Evolutionary conservation across 225 moss, liverwort and hornwort genomes (phyloP), one percentile per base, ranked within the genome.

Genomic region (Sphagnum contortum): DNA sequence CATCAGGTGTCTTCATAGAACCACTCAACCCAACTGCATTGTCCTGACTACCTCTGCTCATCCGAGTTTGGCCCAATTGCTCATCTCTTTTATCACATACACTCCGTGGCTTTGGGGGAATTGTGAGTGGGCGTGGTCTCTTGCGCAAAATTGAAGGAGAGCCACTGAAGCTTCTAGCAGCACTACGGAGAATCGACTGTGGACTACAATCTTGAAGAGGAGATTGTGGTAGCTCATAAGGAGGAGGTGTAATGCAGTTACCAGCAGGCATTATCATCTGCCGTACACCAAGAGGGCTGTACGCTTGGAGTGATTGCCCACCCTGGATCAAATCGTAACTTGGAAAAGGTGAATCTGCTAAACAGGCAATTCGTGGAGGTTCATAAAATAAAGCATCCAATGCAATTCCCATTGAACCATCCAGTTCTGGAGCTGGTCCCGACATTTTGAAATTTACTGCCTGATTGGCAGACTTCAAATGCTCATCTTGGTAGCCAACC

Each of bases 71-170:
- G 55, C 79, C 80, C 70, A 87, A 83, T 55, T 62, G 79, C 0
- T 67, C 71, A 29, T 92, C 92, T 0, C 81, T 64, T 75, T 80
- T 44, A 77, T 87, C 47, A 75, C 79, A 4, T 66, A 75, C 44
- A 68, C 63, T 53, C 68, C 76, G 48, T 8, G 48, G 44, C 74
- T 73, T 6, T 70, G 65, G 71, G 1, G 82, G 74, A 5, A 81
- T 70, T 0, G 76, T 44, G 55, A 87, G 66, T 68, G 84, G 92
- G 50, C 96, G 92, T 3, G 88, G 96, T 62, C 96, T 74, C 9
- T 98, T 98, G 9, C 96, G 80, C 46, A 98, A 58, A 61, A 98
- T 92, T n/a, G 96, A 98, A 54, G 96, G 96, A 12, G 96, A 93
- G 0, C 96, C 92, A 46, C 80, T 93, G 14, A 98, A 98, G 65